Evolutionary conservation across 768 basidiomycete species (phyloP).

Genomic region (Hygrophorus pudorinus): DNA sequence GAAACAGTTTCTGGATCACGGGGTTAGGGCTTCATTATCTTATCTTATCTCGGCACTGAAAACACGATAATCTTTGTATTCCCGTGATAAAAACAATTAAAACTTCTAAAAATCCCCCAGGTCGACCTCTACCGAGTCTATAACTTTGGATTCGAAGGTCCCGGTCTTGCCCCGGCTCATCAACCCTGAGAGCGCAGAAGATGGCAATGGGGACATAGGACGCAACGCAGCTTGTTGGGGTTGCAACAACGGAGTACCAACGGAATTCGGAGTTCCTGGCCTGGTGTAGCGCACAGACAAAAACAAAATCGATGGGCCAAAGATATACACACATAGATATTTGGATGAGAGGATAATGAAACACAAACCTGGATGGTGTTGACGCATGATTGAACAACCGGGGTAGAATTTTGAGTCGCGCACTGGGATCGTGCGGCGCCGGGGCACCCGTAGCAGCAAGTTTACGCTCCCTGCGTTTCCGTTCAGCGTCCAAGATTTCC

Average conservation of each 20-base stretch:
- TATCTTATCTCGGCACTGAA: slow-evolving; percentile 28
- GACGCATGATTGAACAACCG: slow-evolving; percentile 42
- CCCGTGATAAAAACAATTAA: not conserved
- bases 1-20: not conserved
- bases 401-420: slow-evolving; percentile 55
- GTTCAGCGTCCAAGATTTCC: slow-evolving; percentile 59
- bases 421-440: slow-evolving; percentile 50
- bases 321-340: slow-evolving; percentile 1
- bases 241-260: slow-evolving; percentile 25
- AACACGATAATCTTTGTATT: too few species aligned
- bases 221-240: slow-evolving; percentile 18
- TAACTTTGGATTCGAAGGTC: slow-evolving; percentile 36
- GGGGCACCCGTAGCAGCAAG: slow-evolving; percentile 28
- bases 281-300: slow-evolving; percentile 27
- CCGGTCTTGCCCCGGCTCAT: slow-evolving; percentile 22
- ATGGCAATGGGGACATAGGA: slow-evolving; percentile 18
- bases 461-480: slow-evolving; percentile 61
- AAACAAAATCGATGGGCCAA: slow-evolving; percentile 6
- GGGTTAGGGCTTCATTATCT: slow-evolving; percentile 20
- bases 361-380: slow-evolving; percentile 51
- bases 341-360: slow-evolving; percentile 9
- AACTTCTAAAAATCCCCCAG: slow-evolving; percentile 60
- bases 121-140: slow-evolving; percentile 65
- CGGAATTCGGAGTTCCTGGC: slow-evolving; percentile 39
- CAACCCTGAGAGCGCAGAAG: slow-evolving; percentile 10